These are phyloP conservation scores for Arctium lappa DNA, from an alignment of 129 eudicot species.

Conservation along the genomic window DNA sequence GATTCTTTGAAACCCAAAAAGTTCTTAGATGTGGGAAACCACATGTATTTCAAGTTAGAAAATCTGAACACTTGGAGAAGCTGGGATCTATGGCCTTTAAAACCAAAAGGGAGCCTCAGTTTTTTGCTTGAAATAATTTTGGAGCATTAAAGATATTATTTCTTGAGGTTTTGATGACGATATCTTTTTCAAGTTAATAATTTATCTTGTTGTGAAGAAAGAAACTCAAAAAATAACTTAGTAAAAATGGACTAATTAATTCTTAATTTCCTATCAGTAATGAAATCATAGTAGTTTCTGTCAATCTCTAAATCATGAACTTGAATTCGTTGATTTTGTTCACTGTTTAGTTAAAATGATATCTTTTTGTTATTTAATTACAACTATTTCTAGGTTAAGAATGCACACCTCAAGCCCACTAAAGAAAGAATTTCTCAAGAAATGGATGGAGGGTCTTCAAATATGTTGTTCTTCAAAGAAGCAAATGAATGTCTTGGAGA, in stretches of 20 bases:
- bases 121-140: background rate
- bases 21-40: background rate
- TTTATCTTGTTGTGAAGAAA: background rate
- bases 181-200: background rate
- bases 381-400: slow-evolving; percentile 24
- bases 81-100: too few relatives aligned
- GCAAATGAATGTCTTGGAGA: slow-evolving; percentile 47
- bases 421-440: slow-evolving; percentile 56
- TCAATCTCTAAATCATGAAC: background rate
- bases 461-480: slow-evolving; percentile 43
- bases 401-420: slow-evolving; percentile 30
- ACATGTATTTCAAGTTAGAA: background rate
- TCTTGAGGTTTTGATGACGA: slow-evolving; percentile 4
- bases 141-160: background rate
- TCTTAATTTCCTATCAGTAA: background rate
- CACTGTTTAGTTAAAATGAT: background rate
- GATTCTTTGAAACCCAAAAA: background rate
- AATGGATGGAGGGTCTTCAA: slow-evolving; percentile 71
- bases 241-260: background rate
- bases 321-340: background rate
- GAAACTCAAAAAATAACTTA: background rate
- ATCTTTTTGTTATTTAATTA: background rate
- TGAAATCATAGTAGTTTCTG: background rate
- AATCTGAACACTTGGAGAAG: background rate
- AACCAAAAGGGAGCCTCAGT: background rate